phyloP scores from a whole-genome alignment of 2,329 filamentous ascomycete species.

The Aureobasidium sp. region DNA sequence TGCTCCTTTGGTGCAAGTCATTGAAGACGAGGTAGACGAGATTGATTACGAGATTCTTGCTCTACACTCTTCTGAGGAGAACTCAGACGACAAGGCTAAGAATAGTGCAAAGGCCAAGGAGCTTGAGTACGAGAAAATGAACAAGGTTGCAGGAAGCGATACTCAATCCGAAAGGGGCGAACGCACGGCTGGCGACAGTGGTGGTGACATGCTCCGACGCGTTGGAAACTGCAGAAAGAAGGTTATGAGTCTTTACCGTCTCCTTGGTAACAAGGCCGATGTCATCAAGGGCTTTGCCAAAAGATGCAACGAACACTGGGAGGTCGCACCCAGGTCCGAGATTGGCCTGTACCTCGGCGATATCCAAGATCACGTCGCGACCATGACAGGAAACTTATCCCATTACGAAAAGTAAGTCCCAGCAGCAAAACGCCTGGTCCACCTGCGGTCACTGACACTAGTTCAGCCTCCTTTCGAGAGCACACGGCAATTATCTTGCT shows the following conservation, averaged over 20 bases:
- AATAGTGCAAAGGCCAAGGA: constrained; percentile 14
- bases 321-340: constrained; percentile 87
- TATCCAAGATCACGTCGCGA: constrained; percentile 98
- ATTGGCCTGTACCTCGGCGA: constrained; percentile 95
- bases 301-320: constrained; percentile 95
- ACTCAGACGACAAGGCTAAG: constrained; percentile 14
- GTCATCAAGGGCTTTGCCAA: constrained; percentile 99
- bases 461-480: constrained; percentile 71
- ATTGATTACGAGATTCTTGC: constrained; percentile 88
- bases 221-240: constrained; percentile 94
- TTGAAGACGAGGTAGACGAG: constrained; percentile 93
- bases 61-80: constrained; percentile 53
- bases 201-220: constrained; percentile 79
- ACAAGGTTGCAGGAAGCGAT: constrained; percentile 19
- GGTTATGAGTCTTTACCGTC: constrained; percentile 88
- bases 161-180: constrained; percentile 22
- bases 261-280: constrained; percentile 94
- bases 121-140: constrained; percentile 20
- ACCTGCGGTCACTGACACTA: constrained; percentile 12
- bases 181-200: constrained; percentile 34
- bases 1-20: constrained; percentile 79
- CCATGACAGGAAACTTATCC: constrained; percentile 92
- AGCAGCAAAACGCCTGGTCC: neutral
- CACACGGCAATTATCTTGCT: constrained; percentile 95
- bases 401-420: constrained; percentile 84